Percentiles rank a stretch among this genome's conserved stretches.
Conservation (phyloP, 2,329 filamentous ascomycete genomes). For the Cladorrhinum sp. region DNA sequence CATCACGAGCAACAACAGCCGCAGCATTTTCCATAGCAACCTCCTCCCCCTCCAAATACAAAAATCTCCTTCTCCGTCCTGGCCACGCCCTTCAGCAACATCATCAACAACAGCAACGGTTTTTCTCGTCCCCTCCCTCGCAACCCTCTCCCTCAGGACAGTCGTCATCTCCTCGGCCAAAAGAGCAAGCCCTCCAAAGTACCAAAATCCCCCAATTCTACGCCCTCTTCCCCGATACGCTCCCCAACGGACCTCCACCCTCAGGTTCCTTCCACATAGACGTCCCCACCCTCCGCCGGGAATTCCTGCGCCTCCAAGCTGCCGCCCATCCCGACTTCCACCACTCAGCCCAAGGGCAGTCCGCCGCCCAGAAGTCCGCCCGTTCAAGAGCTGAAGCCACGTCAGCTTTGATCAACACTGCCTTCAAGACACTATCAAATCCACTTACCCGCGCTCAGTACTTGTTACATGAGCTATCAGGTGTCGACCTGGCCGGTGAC, state of each 20-base stretch:
- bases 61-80: neutral
- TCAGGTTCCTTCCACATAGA: constrained; percentile 72
- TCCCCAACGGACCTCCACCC: constrained; percentile 76
- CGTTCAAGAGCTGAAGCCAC: constrained; percentile 62
- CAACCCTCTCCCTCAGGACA: neutral
- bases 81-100: neutral
- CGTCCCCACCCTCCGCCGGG: constrained; percentile 65
- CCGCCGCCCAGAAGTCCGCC: constrained; percentile 23
- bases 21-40: neutral
- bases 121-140: neutral
- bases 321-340: constrained; percentile 71
- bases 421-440: constrained; percentile 78
- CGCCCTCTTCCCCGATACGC: constrained; percentile 78
- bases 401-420: constrained; percentile 85
- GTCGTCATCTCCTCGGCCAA: too few relatives aligned
- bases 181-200: neutral
- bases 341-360: constrained; percentile 29
- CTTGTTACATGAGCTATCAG: constrained; percentile 65
- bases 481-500: constrained; percentile 75
- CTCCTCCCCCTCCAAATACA: neutral
- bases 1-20: neutral
- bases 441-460: constrained; percentile 87
- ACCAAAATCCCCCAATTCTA: constrained; percentile 46
- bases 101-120: neutral
- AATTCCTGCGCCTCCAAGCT: constrained; percentile 83